phyloP scores from a whole-genome alignment of 257 asterid genomes.

The Phtheirospermum japonicum region DNA sequence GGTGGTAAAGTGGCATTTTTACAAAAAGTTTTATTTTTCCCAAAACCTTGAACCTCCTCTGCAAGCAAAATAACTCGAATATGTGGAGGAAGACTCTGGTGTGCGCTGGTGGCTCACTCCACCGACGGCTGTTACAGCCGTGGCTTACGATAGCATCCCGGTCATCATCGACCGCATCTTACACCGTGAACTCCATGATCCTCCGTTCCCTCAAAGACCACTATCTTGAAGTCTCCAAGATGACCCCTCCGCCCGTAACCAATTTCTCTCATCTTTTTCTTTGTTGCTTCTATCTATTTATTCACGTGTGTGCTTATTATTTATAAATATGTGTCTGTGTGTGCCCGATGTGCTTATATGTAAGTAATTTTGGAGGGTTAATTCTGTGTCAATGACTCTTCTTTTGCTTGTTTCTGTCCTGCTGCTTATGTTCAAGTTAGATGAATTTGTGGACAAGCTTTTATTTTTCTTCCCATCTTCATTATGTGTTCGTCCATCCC shows the following conservation, averaged over 20 bases:
- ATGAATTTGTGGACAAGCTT: neutral
- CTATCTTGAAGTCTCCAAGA: slow-evolving; percentile 74
- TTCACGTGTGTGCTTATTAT: neutral
- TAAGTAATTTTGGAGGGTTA: slow-evolving; percentile 12
- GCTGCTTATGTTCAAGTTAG: neutral
- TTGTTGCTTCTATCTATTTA: neutral
- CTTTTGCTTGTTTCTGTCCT: slow-evolving; percentile 1
- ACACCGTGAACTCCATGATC: slow-evolving; percentile 61
- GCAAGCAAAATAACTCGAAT: neutral
- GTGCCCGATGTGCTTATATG: neutral
- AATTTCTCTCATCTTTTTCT: neutral
- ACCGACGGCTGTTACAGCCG: slow-evolving; percentile 31
- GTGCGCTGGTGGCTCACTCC: slow-evolving; percentile 41
- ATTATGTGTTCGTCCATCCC: neutral
- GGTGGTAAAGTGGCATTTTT: no score
- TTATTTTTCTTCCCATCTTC: neutral
- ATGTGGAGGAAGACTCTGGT: slow-evolving; percentile 56
- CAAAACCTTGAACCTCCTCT: slow-evolving; percentile 15
- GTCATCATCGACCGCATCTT: slow-evolving; percentile 43
- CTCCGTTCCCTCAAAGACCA: slow-evolving; percentile 95
- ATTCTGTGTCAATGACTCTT: neutral
- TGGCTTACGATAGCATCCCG: slow-evolving; percentile 45
- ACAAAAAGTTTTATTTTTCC: no score
- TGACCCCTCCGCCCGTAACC: slow-evolving; percentile 90
- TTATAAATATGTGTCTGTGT: neutral